Evolutionary conservation across 164 flowering plant genomes (phyloP).

Genomic region (Vitis rotundifolia): DNA sequence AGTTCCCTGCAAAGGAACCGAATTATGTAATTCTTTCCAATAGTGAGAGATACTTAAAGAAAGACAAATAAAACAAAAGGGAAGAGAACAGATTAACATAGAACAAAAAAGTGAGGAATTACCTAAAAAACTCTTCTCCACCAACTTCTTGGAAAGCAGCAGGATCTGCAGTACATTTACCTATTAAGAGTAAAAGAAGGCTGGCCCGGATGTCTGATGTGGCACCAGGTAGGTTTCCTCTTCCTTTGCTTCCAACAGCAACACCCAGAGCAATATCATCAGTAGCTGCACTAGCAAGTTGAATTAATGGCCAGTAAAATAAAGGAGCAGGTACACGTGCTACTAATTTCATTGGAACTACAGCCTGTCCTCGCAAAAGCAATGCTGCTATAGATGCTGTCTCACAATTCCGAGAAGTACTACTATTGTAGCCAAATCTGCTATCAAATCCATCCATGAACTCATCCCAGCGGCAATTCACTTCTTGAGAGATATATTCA

Average conservation of each 20-base stretch:
- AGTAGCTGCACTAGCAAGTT: slow-evolving; percentile 96
- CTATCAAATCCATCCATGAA: slow-evolving; percentile 33
- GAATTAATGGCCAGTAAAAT: slow-evolving; percentile 97
- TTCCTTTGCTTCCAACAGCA: slow-evolving; percentile 98
- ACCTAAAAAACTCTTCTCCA: slow-evolving; percentile 95
- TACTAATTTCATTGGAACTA: slow-evolving; percentile 92
- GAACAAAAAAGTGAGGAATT: slow-evolving; percentile 3
- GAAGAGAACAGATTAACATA: background rate
- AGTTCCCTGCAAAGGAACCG: slow-evolving; percentile 61
- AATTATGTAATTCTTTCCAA: background rate
- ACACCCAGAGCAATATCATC: slow-evolving; percentile 93
- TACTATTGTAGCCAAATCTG: slow-evolving; percentile 21
- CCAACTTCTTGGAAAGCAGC: slow-evolving; percentile 85
- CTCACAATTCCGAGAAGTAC: slow-evolving; percentile 31
- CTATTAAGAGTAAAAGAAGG: slow-evolving; percentile 87
- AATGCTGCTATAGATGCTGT: slow-evolving; percentile 91
- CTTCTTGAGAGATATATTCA: slow-evolving; percentile 28
- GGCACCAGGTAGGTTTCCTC: slow-evolving; percentile 94
- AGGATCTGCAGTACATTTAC: slow-evolving; percentile 91
- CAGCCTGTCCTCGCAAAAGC: slow-evolving; percentile 81
- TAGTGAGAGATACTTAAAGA: background rate
- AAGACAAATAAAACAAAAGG: background rate
- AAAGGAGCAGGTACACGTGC: slow-evolving; percentile 86
- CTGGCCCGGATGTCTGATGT: slow-evolving; percentile 93
- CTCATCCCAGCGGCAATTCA: slow-evolving; percentile 30